Percentiles rank a stretch among this genome's conserved stretches.
Evolutionary conservation across 208 protist genomes (phyloP).

Genomic region (Zelonia costaricensis): DNA sequence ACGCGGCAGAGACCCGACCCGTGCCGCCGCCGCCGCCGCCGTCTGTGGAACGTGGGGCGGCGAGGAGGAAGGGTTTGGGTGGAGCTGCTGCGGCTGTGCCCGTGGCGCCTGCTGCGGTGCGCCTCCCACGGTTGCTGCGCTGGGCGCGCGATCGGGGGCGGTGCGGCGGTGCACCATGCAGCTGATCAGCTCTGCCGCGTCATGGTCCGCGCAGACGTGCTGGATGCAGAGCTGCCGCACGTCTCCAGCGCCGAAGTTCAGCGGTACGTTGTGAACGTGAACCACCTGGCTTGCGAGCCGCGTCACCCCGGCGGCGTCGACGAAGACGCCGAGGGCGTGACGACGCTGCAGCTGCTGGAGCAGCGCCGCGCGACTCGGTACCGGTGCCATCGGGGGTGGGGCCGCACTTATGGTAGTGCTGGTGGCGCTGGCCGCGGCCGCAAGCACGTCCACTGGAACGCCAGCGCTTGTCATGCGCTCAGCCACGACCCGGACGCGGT

Average conservation of each 20-base stretch:
- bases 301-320: conserved; percentile 45
- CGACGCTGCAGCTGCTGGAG: conserved; percentile 16
- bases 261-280: conserved; percentile 54
- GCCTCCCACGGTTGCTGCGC: conserved; percentile 1
- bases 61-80: not conserved
- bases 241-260: conserved; percentile 59
- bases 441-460: no score
- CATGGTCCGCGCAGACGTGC: conserved; percentile 23
- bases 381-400: not conserved
- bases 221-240: conserved; percentile 59
- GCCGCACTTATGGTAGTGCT: no score
- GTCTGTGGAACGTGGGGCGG: no score
- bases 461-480: not conserved
- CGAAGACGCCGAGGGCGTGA: conserved; percentile 30
- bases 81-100: not conserved
- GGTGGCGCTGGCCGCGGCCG: not conserved
- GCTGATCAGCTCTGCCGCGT: conserved; percentile 40
- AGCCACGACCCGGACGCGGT: conserved; percentile 19
- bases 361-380: conserved; percentile 9
- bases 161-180: conserved; percentile 49
- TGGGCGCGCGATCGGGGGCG: not conserved
- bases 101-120: not conserved
- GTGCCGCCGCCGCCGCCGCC: not conserved
- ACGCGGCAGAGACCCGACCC: conserved; percentile 4
- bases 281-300: conserved; percentile 52